Base-by-base conservation (phyloP, 495 filamentous ascomycete species). In the Xylaria cubensis region DNA sequence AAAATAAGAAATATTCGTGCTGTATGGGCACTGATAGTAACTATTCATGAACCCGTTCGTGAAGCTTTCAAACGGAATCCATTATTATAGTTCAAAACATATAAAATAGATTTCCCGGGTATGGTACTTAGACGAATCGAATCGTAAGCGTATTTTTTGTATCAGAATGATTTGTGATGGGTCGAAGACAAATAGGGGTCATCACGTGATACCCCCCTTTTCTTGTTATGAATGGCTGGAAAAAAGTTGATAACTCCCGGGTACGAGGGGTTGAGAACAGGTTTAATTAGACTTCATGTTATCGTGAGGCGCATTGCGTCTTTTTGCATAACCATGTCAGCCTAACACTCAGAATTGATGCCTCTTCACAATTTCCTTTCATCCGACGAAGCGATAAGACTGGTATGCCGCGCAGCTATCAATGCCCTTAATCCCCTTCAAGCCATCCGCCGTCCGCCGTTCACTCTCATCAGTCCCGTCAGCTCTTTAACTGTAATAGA, bases 231-330 rank as follows among this genome's bases (percentile, higher is more conserved):
- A 65, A 8, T 42, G 65, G 50, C 34, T 44, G 65, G 48, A 39
- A 66, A 66, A 66, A 39, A 29, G 65, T 67, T 67, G 10, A 67
- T 67, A 17, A 29, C 64, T 26, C n/a, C 64, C 64, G 64, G 29
- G 12, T 9, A 48, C 42, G 63, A 65, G 64, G 64, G 64, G 41
- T 41, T 65, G 34, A 17, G 42, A 42, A 17, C 8, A 24, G 64
- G 9, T 21, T 67, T 67, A 67, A 67, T 51, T 53, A 48, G 64
- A 67, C 64, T 53, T 67, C 64, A n/a, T 39, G 15, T n/a, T 6
- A 51, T 67, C 1, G 46, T 44, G 50, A 56, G 29, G 15, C 65
- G 1, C 50, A 12, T 41, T 50, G 4, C 36, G 34, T 24, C 17
- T n/a, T 42, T 42, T 29, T 55, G 64, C 44, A 26, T 19, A 34